These are phyloP conservation scores for Talaromyces sp. DNA, from an alignment of 2,329 filamentous ascomycete species.

Conservation along the genomic window DNA sequence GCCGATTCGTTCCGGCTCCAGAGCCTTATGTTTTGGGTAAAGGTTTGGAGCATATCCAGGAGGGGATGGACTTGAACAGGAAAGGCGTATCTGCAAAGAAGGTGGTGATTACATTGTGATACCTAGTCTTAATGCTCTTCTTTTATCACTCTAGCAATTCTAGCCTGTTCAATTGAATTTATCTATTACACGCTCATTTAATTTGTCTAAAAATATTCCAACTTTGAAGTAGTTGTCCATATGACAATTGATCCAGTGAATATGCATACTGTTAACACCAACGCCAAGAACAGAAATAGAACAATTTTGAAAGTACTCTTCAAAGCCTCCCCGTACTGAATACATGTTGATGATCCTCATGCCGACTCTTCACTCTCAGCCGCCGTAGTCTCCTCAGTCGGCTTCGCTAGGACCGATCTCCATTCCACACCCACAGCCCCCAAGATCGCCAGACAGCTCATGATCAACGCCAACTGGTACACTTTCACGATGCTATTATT, in stretches of 20 bases:
- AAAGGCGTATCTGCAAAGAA: slow-evolving; percentile 45
- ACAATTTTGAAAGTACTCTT: too few species aligned
- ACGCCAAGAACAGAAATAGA: background rate
- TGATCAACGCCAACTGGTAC: slow-evolving; percentile 4
- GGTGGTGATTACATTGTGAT: slow-evolving; percentile 31
- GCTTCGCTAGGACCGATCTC: background rate
- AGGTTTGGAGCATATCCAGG: slow-evolving; percentile 44
- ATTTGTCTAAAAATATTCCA: too few species aligned
- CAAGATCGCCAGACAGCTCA: slow-evolving; percentile 4
- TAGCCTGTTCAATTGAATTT: background rate
- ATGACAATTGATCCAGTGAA: too few species aligned
- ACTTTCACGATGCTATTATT: background rate
- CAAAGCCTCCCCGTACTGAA: too few species aligned
- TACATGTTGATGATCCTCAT: background rate
- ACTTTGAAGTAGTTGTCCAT: too few species aligned
- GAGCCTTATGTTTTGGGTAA: slow-evolving; percentile 40
- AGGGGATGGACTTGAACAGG: slow-evolving; percentile 36
- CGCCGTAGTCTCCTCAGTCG: background rate
- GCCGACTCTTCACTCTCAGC: background rate
- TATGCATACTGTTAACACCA: too few species aligned
- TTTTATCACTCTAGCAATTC: background rate
- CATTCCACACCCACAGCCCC: slow-evolving; percentile 10
- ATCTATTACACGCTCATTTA: too few species aligned
- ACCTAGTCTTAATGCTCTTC: background rate
- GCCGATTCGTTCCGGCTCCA: slow-evolving; percentile 40